Percentiles rank a stretch among this genome's conserved stretches.
phyloP scores from a whole-genome alignment of 768 basidiomycete species.

The Kwoniella mangroviensis region DNA sequence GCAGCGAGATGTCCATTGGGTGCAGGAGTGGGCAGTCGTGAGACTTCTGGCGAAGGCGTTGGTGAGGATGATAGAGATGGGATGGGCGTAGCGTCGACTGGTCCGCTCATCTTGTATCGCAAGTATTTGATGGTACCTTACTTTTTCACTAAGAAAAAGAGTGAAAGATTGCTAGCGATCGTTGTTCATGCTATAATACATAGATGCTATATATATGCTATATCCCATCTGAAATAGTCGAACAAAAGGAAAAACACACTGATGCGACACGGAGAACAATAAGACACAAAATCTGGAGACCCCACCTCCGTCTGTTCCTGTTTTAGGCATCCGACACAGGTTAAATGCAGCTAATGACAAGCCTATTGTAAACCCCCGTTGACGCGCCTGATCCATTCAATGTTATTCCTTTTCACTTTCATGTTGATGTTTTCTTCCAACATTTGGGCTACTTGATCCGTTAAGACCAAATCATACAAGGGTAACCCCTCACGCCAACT shows the following conservation, averaged over 20 bases:
- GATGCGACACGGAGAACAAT: background rate
- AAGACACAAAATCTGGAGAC: constrained; percentile 3
- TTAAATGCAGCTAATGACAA: background rate
- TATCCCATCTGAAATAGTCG: background rate
- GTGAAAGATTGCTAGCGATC: background rate
- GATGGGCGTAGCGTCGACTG: constrained; percentile 5
- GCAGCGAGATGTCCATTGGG: constrained; percentile 14
- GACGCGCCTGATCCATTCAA: constrained; percentile 9
- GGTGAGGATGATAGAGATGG: constrained; percentile 23
- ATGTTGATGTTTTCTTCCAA: background rate
- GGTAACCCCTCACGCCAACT: background rate
- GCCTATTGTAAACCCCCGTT: background rate
- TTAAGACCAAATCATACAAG: background rate
- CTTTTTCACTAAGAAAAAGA: background rate
- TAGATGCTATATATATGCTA: too few relatives aligned
- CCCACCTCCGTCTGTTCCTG: background rate
- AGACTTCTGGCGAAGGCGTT: constrained; percentile 22
- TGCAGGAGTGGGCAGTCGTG: constrained; percentile 19
- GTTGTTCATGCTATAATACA: too few relatives aligned
- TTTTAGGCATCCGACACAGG: background rate
- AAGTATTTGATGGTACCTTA: background rate
- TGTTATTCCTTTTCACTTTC: constrained; percentile 19
- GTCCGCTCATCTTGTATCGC: background rate
- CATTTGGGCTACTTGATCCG: background rate
- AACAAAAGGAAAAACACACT: constrained; percentile 13